Evolutionary conservation across 1,139 yeast genomes (phyloP).

Genomic region (Suhomyces ambrosiae): DNA sequence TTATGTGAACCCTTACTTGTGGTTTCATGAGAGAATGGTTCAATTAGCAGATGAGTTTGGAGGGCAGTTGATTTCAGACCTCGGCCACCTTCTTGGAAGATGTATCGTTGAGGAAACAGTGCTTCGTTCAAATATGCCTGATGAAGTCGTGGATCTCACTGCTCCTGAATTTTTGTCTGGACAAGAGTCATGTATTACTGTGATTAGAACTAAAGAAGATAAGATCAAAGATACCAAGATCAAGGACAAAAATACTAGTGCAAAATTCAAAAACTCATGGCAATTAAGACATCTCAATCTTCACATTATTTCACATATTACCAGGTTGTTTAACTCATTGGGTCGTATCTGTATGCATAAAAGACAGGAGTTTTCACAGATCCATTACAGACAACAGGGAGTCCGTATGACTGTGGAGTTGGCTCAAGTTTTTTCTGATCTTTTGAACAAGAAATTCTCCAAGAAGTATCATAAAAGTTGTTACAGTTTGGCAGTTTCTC

Average conservation of each 20-base stretch:
- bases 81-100: slow-evolving; percentile 51
- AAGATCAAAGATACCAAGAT: slow-evolving; percentile 6
- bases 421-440: slow-evolving; percentile 30
- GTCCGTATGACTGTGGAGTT: slow-evolving; percentile 44
- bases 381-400: slow-evolving; percentile 39
- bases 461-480: slow-evolving; percentile 17
- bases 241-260: slow-evolving; percentile 43
- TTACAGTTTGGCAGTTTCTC: slow-evolving; percentile 19
- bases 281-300: slow-evolving; percentile 55
- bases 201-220: slow-evolving; percentile 22
- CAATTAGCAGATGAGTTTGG: slow-evolving; percentile 51
- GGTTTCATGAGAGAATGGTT: slow-evolving; percentile 50
- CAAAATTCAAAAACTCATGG: slow-evolving; percentile 61
- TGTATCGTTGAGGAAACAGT: slow-evolving; percentile 58
- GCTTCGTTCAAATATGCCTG: slow-evolving; percentile 50
- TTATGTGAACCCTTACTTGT: slow-evolving; percentile 52
- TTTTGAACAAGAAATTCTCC: slow-evolving; percentile 27
- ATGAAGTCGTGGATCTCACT: slow-evolving; percentile 49
- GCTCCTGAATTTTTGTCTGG: slow-evolving; percentile 19
- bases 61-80: slow-evolving; percentile 27
- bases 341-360: slow-evolving; percentile 47
- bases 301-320: slow-evolving; percentile 52
- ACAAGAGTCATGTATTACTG: slow-evolving; percentile 4
- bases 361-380: slow-evolving; percentile 42
- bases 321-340: slow-evolving; percentile 41